phyloP scores from a whole-genome alignment of 1,139 yeast species.

The Yamadazyma spencermartinsiae region DNA sequence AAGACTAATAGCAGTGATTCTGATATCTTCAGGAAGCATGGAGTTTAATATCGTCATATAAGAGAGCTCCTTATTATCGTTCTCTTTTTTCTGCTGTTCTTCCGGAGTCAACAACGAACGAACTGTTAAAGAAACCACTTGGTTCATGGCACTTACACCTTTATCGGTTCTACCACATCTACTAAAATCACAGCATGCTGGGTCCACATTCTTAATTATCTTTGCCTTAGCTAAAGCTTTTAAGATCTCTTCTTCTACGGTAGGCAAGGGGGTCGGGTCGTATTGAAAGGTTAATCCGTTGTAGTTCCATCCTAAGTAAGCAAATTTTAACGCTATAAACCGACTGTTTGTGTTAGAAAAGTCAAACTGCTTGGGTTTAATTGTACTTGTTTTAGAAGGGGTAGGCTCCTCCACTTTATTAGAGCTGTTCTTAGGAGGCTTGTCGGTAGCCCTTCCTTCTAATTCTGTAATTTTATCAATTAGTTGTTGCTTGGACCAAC shows the following conservation, averaged over 20 bases:
- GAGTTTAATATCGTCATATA: conserved; percentile 76
- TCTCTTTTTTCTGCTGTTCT: conserved; percentile 56
- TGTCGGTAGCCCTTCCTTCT: too few species aligned
- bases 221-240: conserved; percentile 69
- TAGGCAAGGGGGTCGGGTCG: conserved; percentile 75
- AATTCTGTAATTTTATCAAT: conserved; percentile 48
- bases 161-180: conserved; percentile 96
- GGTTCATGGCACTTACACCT: conserved; percentile 97
- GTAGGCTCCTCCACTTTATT: too few species aligned
- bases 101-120: conserved; percentile 61
- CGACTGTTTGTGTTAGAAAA: conserved; percentile 67
- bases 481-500: conserved; percentile 55
- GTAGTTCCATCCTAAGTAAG: conserved; percentile 92
- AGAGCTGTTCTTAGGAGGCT: too few species aligned
- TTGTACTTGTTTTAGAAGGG: conserved; percentile 7
- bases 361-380: conserved; percentile 56
- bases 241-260: conserved; percentile 79
- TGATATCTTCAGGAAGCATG: conserved; percentile 74
- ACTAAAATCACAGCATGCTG: conserved; percentile 69
- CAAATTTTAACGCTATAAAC: conserved; percentile 75
- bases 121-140: conserved; percentile 78
- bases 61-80: conserved; percentile 70
- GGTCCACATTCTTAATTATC: conserved; percentile 61
- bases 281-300: conserved; percentile 85
- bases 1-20: conserved; percentile 78